Evolutionary conservation across 768 basidiomycete genomes (phyloP).

Genomic region (Tricholoma hemisulphureum): DNA sequence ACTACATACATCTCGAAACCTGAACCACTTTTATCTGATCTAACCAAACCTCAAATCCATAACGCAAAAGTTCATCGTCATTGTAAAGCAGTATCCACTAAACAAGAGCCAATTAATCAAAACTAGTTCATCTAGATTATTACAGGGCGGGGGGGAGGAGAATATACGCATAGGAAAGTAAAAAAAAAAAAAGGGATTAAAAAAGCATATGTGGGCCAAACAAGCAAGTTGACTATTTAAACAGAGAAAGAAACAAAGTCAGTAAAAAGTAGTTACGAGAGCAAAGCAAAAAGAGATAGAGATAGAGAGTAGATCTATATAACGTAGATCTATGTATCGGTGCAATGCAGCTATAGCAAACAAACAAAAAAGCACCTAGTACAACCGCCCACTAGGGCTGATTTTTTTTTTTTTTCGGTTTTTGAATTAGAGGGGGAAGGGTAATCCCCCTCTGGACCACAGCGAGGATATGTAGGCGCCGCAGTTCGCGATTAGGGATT

Average conservation of each 20-base stretch:
- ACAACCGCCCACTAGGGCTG: neutral
- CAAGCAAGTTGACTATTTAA: no score
- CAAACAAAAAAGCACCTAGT: neutral
- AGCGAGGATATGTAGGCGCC: neutral
- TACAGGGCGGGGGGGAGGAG: neutral
- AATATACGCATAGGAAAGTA: neutral
- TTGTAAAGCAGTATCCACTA: no score
- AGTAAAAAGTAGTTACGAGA: neutral
- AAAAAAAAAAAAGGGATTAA: neutral
- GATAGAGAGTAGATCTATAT: no score
- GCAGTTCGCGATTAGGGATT: neutral
- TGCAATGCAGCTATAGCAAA: no score
- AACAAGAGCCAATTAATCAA: no score
- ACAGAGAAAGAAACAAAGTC: neutral
- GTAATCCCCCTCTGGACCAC: neutral
- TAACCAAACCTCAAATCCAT: no score
- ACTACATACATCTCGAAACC: no score
- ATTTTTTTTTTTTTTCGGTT: neutral
- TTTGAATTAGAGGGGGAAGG: neutral
- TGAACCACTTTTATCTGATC: no score
- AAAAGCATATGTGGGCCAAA: no score
- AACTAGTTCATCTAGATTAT: neutral
- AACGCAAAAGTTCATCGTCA: no score
- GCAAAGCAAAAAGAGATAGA: no score
- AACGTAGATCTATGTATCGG: no score